Base-by-base conservation (phyloP, 2,329 filamentous ascomycete genomes). In the Aspergillus fischeri region DNA sequence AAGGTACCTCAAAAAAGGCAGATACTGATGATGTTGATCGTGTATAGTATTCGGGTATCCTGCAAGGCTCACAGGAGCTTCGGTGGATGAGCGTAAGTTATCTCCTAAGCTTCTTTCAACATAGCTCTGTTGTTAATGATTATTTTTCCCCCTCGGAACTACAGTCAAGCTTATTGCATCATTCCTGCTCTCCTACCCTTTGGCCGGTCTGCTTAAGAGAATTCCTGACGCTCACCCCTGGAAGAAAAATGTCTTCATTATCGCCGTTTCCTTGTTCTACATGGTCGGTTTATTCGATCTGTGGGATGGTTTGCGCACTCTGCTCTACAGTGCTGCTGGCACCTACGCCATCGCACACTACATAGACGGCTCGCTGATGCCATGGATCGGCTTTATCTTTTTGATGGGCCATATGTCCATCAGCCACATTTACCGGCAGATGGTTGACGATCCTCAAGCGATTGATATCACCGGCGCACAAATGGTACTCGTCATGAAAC, bases 401-500 rank as follows among this genome's bases (percentile, higher is more conserved):
- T 79, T 96, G 56, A 97, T 99, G 93, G 88, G 87, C 55, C 93
- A 99, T 76, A 90, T 97, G 88, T 93, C 92, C 49, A 73, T 93
- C 67, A 96, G 86, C 72, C 94, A 99, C 73, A 88, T 99, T 60
- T 79, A 85, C 57, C 89, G 95, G 42, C 91, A 96, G 74, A 83
- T 86, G 42, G 78, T 83, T 42, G 81, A 89, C 65, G 81, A 85
- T 60, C 84, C 90, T 0, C 81, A 83, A 42, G 75, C 78, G 1
- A 81, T 96, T 58, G 94, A 99, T 72, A 92, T 99, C 65, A 97
- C 93, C 0, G 92, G 83, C 59, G 92, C 93, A 1, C 94, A 99
- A 75, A 99, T 99, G 94, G 94, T 99, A 35, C 78, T 97, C 65
- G 88, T 97, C 61, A 99, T 99, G 91, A 99, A 99, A 75, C 85